Base-by-base conservation (phyloP, 2,329 filamentous ascomycete species). In the Fusarium burgessii region DNA sequence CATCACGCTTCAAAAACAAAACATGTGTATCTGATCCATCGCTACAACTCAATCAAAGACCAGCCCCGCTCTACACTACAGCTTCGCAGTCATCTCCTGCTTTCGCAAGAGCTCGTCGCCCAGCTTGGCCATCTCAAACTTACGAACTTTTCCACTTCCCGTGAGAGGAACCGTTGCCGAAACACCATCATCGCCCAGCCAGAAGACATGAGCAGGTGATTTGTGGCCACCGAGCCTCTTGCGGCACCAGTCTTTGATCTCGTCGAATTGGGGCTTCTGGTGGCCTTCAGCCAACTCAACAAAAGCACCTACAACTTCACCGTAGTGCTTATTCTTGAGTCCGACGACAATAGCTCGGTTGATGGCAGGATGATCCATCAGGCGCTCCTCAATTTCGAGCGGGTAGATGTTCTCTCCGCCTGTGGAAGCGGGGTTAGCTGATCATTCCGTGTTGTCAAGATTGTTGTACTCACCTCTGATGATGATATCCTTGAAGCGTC, bases 401-500 rank as follows among this genome's bases (percentile, higher is more conserved):
- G 92, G 92, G 76, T 93, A 92, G 77, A 86, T 88, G 79, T 93
- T 93, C 79, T 93, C 91, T 50, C 91, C 91, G 58, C 91, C 89
- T 87, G 43, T 45, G n/a, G 32, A 41, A 50, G 23, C 20, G n/a
- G 14, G 33, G 62, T 80, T 45, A 78, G 75, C 38, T 45, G 33
- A 47, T 25, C 18, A 36, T 41, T 25, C 12, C 78, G 40, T 72
- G 80, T 9, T 29, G 13, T 2, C 38, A 35, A 12, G 9, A 13
- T 45, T 13, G 15, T 18, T 35, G 14, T 32, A 38, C 82, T 57
- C 74, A 85, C 90, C 92, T 74, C 92, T 84, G 66, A 94, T 94
- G 62, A 94, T 93, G 38, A 94, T 93, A 64, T 94, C 92, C 81
- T 94, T 94, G 81, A 93, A 93, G 23, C 92, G 84, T 1, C 92